These are phyloP conservation scores for Esteya vermicola DNA, from an alignment of 2,329 filamentous ascomycete genomes.

Conservation along the genomic window DNA sequence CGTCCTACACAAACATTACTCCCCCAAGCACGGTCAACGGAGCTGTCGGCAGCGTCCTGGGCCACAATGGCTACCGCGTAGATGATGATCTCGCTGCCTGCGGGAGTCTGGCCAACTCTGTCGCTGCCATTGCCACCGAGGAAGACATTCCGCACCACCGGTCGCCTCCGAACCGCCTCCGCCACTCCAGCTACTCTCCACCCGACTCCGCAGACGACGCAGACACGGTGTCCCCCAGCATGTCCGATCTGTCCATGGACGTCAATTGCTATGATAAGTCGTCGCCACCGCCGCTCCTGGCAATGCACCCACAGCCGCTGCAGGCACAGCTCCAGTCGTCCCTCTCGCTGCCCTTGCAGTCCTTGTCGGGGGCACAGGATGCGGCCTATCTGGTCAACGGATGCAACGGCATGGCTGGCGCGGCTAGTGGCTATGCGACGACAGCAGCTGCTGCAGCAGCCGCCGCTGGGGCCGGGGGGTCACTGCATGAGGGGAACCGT, in stretches of 20 bases:
- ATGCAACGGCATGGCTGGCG: not conserved
- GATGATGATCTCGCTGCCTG: not conserved
- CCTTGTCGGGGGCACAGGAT: slow-evolving; percentile 10
- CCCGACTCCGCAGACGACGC: slow-evolving; percentile 45
- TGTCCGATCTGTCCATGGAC: slow-evolving; percentile 47
- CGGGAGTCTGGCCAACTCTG: not conserved
- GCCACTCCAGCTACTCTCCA: slow-evolving; percentile 37
- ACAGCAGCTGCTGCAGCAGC: no score
- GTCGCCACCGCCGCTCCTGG: slow-evolving; percentile 15
- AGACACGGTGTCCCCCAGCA: slow-evolving; percentile 35
- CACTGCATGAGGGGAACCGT: slow-evolving; percentile 34
- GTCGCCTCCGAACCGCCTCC: slow-evolving; percentile 28
- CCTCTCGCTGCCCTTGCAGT: slow-evolving; percentile 16
- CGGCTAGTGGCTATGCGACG: no score
- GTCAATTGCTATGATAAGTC: slow-evolving; percentile 27
- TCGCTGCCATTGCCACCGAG: not conserved
- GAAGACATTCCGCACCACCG: not conserved
- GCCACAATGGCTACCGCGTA: not conserved
- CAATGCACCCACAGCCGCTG: slow-evolving; percentile 16
- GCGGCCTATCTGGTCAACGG: not conserved
- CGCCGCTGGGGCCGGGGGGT: no score
- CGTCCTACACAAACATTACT: slow-evolving; percentile 15
- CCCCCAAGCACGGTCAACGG: not conserved
- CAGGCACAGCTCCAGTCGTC: slow-evolving; percentile 21
- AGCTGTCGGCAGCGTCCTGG: not conserved